These are phyloP conservation scores for Rhodomyrtus tomentosa DNA, from an alignment of 345 rosid species.

Conservation along the genomic window DNA sequence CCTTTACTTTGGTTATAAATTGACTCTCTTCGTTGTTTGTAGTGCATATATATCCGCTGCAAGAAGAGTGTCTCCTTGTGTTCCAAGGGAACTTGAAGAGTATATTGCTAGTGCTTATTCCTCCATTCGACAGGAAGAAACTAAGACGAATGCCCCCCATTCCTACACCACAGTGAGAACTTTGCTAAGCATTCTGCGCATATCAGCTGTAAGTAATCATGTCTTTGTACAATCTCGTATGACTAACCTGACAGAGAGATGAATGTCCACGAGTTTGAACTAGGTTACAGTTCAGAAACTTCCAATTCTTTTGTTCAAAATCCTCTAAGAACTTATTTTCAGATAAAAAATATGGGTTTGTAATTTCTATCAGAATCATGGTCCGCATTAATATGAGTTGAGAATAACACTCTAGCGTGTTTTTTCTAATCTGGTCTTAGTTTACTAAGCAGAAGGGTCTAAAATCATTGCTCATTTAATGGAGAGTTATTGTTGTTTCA, in stretches of 20 bases:
- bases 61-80: slow-evolving; percentile 67
- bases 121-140: slow-evolving; percentile 93
- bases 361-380: background rate
- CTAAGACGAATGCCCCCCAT: slow-evolving; percentile 76
- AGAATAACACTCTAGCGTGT: background rate
- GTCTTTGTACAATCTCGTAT: background rate
- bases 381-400: background rate
- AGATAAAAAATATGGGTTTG: background rate
- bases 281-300: background rate
- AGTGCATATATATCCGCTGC: slow-evolving; percentile 97
- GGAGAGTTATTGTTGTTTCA: background rate
- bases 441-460: background rate
- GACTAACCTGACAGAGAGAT: background rate
- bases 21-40: slow-evolving; percentile 7
- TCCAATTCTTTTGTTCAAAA: background rate
- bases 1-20: background rate
- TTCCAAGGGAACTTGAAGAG: slow-evolving; percentile 87
- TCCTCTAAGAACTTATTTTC: background rate
- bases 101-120: slow-evolving; percentile 89
- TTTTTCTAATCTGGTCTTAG: background rate
- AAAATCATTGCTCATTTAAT: background rate
- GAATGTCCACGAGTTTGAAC: background rate
- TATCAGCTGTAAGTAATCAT: slow-evolving; percentile 72
- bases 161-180: slow-evolving; percentile 94
- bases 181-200: slow-evolving; percentile 84